phyloP scores from a whole-genome alignment of 1,139 yeast genomes.

The Saccharomyces hybrid region DNA sequence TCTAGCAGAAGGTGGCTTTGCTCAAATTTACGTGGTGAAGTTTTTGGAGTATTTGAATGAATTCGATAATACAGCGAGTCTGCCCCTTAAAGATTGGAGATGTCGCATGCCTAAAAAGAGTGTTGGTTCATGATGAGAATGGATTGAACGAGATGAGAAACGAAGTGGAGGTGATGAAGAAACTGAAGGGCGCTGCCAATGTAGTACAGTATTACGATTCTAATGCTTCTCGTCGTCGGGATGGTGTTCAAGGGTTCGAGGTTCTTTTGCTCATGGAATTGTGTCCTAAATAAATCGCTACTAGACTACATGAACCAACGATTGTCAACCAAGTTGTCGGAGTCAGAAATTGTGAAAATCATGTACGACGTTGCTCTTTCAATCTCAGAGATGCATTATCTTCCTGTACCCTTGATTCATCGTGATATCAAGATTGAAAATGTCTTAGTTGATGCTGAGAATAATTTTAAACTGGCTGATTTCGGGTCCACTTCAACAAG shows the following conservation, averaged over 20 bases:
- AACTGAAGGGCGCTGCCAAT: slow-evolving; percentile 66
- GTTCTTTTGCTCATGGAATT: slow-evolving; percentile 89
- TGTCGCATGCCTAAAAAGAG: slow-evolving; percentile 66
- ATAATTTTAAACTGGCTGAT: slow-evolving; percentile 78
- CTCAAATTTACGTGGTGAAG: slow-evolving; percentile 62
- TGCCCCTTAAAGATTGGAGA: slow-evolving; percentile 29
- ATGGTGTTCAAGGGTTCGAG: slow-evolving; percentile 45
- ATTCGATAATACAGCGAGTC: slow-evolving; percentile 11
- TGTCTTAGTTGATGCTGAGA: slow-evolving; percentile 68
- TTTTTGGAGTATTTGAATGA: slow-evolving; percentile 26
- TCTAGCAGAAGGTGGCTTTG: slow-evolving; percentile 68
- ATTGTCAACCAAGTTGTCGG: slow-evolving; percentile 70
- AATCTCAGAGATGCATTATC: slow-evolving; percentile 80
- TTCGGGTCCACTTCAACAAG: slow-evolving; percentile 83
- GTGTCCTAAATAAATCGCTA: slow-evolving; percentile 75
- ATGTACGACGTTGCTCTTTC: slow-evolving; percentile 80
- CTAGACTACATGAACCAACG: slow-evolving; percentile 94
- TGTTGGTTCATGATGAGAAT: slow-evolving; percentile 64
- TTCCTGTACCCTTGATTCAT: slow-evolving; percentile 75
- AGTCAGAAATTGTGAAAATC: slow-evolving; percentile 71
- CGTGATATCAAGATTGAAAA: slow-evolving; percentile 94
- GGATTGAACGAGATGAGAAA: slow-evolving; percentile 61
- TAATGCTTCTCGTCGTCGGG: slow-evolving; percentile 69
- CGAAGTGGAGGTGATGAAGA: slow-evolving; percentile 81
- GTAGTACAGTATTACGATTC: slow-evolving; percentile 89